These are phyloP conservation scores for Anisodus acutangulus DNA, from an alignment of 257 asterid species.

Conservation along the genomic window DNA sequence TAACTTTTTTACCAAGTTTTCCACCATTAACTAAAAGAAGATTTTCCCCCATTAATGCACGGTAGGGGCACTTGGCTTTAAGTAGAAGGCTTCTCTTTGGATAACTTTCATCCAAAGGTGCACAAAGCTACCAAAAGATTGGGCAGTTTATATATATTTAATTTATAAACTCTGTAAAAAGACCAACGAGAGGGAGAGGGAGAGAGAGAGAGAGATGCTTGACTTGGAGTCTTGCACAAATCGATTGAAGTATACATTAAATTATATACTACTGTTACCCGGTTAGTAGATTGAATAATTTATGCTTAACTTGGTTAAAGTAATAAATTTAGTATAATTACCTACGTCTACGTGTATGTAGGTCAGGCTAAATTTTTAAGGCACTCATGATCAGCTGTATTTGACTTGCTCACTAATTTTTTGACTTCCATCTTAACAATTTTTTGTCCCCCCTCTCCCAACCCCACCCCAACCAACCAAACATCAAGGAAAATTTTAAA, in stretches of 20 bases:
- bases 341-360: background rate
- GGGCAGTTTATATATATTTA: background rate
- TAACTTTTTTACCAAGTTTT: background rate
- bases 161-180: background rate
- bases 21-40: background rate
- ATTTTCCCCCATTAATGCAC: background rate
- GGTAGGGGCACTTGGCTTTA: constrained; percentile 7
- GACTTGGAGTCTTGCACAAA: background rate
- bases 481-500: background rate
- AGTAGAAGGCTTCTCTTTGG: constrained; percentile 17
- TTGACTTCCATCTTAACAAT: background rate
- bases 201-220: background rate
- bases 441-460: background rate
- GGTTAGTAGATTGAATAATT: background rate
- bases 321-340: background rate
- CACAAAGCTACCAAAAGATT: constrained; percentile 3
- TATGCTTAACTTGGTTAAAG: constrained; percentile 4
- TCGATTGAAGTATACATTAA: constrained; percentile 9
- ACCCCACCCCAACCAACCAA: background rate
- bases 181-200: background rate
- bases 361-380: constrained; percentile 2
- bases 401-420: constrained; percentile 21
- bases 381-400: constrained; percentile 14
- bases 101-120: constrained; percentile 25
- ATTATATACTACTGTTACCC: background rate